These are phyloP conservation scores for Eutrema japonicum DNA, from an alignment of 345 rosid genomes.

Conservation along the genomic window DNA sequence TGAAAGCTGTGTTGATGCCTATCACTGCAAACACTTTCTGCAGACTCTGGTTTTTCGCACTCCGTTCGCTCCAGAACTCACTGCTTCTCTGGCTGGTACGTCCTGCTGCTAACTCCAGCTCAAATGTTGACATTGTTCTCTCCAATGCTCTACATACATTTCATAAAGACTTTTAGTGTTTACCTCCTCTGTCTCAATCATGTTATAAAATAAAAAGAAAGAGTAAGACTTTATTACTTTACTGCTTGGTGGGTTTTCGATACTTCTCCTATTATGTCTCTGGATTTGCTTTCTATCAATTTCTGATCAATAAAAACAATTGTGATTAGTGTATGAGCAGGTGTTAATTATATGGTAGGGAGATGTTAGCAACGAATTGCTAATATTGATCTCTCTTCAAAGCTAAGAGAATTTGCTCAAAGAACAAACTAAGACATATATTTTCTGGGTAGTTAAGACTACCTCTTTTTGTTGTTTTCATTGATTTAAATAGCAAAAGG, in stretches of 20 bases:
- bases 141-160: constrained; percentile 60
- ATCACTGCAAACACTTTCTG: constrained; percentile 77
- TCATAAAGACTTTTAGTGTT: background rate
- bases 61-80: constrained; percentile 30
- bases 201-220: background rate
- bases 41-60: constrained; percentile 51
- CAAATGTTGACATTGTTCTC: constrained; percentile 67
- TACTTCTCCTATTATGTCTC: constrained; percentile 70
- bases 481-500: too few species aligned
- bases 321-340: background rate
- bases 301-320: constrained; percentile 46
- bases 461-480: too few species aligned
- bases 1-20: constrained; percentile 90
- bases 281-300: constrained; percentile 59
- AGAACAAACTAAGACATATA: too few species aligned
- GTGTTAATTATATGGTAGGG: background rate
- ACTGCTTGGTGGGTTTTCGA: constrained; percentile 69
- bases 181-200: constrained; percentile 13
- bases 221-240: constrained; percentile 30
- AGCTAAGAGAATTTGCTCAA: too few species aligned
- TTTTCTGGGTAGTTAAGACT: too few species aligned
- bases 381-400: too few species aligned
- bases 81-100: constrained; percentile 42
- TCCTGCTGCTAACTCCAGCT: constrained; percentile 64
- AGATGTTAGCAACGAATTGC: too few species aligned